Evolutionary conservation across 2,329 filamentous ascomycete genomes (phyloP).

Genomic region (Onygenales sp.): DNA sequence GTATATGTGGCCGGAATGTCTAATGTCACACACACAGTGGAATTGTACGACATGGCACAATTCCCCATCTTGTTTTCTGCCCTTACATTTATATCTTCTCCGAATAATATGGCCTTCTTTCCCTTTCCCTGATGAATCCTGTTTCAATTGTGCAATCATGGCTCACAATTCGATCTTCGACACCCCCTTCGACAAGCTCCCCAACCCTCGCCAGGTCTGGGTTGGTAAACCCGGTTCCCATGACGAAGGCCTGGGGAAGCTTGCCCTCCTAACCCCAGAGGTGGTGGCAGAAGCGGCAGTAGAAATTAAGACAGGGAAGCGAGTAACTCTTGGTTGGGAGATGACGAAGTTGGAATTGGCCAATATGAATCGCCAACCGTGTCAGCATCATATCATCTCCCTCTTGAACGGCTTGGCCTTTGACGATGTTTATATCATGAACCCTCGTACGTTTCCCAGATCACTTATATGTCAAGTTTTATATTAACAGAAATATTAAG

Average conservation of each 20-base stretch:
- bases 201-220: slow-evolving; percentile 42
- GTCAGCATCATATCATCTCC: slow-evolving; percentile 42
- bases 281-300: slow-evolving; percentile 41
- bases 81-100: too few species aligned
- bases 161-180: slow-evolving; percentile 15
- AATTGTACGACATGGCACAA: too few species aligned
- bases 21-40: too few species aligned
- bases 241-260: slow-evolving; percentile 46
- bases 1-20: too few species aligned
- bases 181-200: slow-evolving; percentile 36
- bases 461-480: not conserved
- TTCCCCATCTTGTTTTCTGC: too few species aligned
- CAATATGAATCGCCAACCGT: slow-evolving; percentile 43
- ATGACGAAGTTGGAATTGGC: slow-evolving; percentile 48
- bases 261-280: slow-evolving; percentile 43
- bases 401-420: slow-evolving; percentile 40
- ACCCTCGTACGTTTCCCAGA: slow-evolving; percentile 31
- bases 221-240: slow-evolving; percentile 33
- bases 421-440: slow-evolving; percentile 43
- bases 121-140: not conserved
- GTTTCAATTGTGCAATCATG: not conserved
- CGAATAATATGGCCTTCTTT: not conserved
- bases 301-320: slow-evolving; percentile 43
- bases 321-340: slow-evolving; percentile 47
- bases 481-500: slow-evolving; percentile 13